Evolutionary conservation across 306 rosid genomes (phyloP), one percentile per base, ranked within the genome.

Genomic region (Vigna trinervia): DNA sequence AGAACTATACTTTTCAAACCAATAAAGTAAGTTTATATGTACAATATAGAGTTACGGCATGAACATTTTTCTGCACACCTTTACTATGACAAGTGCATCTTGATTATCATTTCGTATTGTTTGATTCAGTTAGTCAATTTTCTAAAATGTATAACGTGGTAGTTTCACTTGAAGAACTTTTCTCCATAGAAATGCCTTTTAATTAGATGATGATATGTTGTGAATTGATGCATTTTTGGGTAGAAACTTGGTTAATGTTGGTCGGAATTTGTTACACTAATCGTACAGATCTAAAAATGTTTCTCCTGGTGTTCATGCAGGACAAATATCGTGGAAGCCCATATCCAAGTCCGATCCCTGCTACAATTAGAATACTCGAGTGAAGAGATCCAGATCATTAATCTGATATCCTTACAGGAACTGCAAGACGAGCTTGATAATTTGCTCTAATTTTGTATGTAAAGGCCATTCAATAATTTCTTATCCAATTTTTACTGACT

Each of bases 1-100:
- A 88, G 97, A 75, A 91, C 89, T 45, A 95, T 92, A 83, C 97
- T 95, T 71, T 95, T 95, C 92, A 92, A 92, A 74, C 97, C 99
- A 36, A 95, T 95, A 79, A 91, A 89, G 98, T 92, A 86, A 86
- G 97, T 72, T 70, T 36, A 28, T 59, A 36, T n/a, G 66, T 34
- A 61, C 20, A 17, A 0, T 15, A 20, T 63, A 12, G 52, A 43
- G 64, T 38, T 70, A 20, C 62, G 14, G 58, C 69, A 46, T 65
- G 23, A 10, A 78, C 26, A 41, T 45, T 75, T 75, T 60, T 69
- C 53, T 41, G 19, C 12, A 23, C 19, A 30, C 71, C 13, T 64
- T 39, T 41, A 28, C 52, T 46, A 20, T 53, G 70, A 63, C 28
- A 39, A 19, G 69, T 72, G 38, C 36, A 6, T 60, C 70, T 38